These are phyloP conservation scores for Nigrospora osmanthi DNA, from an alignment of 2,329 filamentous ascomycete species.

Conservation along the genomic window DNA sequence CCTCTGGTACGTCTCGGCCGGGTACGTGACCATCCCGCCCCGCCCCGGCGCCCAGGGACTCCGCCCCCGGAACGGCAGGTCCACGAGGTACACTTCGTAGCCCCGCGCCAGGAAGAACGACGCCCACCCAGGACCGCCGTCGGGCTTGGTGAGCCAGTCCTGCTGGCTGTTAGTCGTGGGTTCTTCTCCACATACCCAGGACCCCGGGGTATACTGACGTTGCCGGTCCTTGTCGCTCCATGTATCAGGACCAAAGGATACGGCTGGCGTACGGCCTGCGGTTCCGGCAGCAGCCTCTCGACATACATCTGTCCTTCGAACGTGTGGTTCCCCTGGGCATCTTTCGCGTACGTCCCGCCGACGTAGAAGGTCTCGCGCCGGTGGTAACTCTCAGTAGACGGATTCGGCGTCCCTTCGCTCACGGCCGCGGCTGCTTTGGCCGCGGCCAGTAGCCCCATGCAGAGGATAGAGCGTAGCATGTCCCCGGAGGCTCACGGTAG, in stretches of 20 bases:
- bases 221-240: conserved; percentile 32
- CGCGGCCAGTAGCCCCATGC: no score
- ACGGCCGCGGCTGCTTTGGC: no score
- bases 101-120: conserved; percentile 36
- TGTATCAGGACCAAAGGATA: conserved; percentile 34
- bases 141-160: conserved; percentile 39
- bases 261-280: conserved; percentile 9
- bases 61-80: conserved; percentile 36
- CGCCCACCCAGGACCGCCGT: conserved; percentile 38
- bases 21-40: conserved; percentile 15
- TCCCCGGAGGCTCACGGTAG: no score
- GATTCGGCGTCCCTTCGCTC: not conserved
- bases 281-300: conserved; percentile 32
- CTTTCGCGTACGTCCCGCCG: conserved; percentile 25
- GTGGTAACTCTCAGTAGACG: not conserved
- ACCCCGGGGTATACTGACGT: conserved; percentile 17
- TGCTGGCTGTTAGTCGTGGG: conserved; percentile 4
- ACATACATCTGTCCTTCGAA: conserved; percentile 42
- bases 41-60: conserved; percentile 29
- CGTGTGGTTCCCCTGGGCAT: conserved; percentile 20
- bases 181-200: not conserved
- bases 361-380: conserved; percentile 20
- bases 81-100: conserved; percentile 38
- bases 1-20: conserved; percentile 25
- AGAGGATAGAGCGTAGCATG: no score